Base-by-base conservation (phyloP, 768 basidiomycete species). In the Phlebiopsis gigantea region DNA sequence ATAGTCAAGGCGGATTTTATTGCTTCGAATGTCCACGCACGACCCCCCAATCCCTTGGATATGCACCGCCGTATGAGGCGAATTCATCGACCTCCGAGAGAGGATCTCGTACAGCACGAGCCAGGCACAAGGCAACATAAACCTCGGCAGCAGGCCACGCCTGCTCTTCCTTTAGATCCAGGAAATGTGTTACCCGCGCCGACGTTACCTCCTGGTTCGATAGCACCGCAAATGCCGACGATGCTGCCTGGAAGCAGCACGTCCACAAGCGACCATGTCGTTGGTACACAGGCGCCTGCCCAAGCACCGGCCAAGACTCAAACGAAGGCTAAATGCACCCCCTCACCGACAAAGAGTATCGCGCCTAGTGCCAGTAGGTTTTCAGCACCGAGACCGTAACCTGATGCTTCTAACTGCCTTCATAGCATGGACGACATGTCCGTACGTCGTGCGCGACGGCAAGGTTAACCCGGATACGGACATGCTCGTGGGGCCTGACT, bases 401-500 rank as follows among this genome's bases (percentile, higher is more conserved):
- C n/a, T 28, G 24, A 9, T 49, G 7, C 7, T 21, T 22, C 30
- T 57, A 26, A 41, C 34, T 22, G 25, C 14, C 42, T 24, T 34
- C 19, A 42, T 41, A 74, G 74, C 72, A 10, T 73, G 73, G 73
- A 73, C 73, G 5, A 71, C 70, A 7, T 78, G 83, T 63, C 72
- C 73, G 1, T 83, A 83, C 60, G 68, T 72, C n/a, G 66, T 68
- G 14, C 73, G 71, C 4, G 83, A 84, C 60, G 83, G 82, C 22
- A 61, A 74, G 58, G 76, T 81, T 39, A 83, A 84, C 62, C 80
- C 81, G 15, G 82, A 83, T 63, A 78, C 79, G 12, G 72, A 75
- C 53, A 69, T 64, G 4, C 66, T 82, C n/a, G 65, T 66, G n/a
- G 76, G 73, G 10, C 71, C 77, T 5, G 66, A 68, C 34, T 73